phyloP scores from a whole-genome alignment of 352 stramenopile genomes.

The Phytophthora sojae region DNA sequence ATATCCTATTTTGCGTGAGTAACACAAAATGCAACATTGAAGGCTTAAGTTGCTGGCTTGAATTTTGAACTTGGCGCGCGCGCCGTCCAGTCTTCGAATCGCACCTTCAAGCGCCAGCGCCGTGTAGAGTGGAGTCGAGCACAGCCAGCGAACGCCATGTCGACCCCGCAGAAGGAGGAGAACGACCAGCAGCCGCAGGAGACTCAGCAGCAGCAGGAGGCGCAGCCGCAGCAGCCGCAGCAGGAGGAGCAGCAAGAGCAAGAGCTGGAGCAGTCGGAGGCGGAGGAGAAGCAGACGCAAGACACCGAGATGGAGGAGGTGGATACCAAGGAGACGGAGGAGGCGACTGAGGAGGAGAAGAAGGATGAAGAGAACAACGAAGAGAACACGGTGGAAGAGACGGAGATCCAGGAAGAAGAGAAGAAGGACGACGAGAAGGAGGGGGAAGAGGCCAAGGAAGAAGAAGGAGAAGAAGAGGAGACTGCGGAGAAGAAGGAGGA shows the following conservation, averaged over 20 bases:
- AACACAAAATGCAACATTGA: neutral
- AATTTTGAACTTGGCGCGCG: constrained; percentile 27
- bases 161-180: constrained; percentile 8
- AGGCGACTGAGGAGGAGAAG: neutral
- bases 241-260: neutral
- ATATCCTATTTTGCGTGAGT: neutral
- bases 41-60: constrained; percentile 10
- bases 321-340: neutral
- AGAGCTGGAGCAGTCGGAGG: neutral
- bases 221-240: neutral
- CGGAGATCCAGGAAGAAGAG: neutral
- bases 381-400: neutral
- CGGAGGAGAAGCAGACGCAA: constrained; percentile 8
- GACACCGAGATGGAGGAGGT: constrained; percentile 18
- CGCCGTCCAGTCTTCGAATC: constrained; percentile 23
- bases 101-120: constrained; percentile 5
- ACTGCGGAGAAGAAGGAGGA: neutral
- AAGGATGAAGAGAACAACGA: constrained; percentile 15
- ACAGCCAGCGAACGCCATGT: constrained; percentile 11
- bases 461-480: neutral
- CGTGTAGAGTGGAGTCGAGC: neutral
- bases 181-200: constrained; percentile 4
- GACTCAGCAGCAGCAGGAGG: constrained; percentile 1
- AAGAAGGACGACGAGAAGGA: neutral
- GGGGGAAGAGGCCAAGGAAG: neutral